Base-by-base conservation (phyloP, 148 eudicot genomes). In the Pouteria glomerata region DNA sequence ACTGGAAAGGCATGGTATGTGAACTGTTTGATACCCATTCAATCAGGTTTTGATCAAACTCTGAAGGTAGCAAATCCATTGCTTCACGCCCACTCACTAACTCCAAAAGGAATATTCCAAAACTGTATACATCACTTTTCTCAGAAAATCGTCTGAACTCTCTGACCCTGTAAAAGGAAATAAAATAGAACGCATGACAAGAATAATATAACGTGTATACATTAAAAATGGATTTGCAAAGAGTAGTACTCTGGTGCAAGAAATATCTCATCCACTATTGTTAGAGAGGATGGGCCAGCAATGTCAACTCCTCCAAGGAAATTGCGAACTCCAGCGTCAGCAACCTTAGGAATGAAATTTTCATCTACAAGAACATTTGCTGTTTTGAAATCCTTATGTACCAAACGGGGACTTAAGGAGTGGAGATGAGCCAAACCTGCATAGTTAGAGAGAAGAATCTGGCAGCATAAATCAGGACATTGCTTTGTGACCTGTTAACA, bases 301-400 rank as follows among this genome's bases (percentile, higher is more conserved):
- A 75, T 64, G 61, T 94, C 98, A 74, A 80, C 78, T 86, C 79
- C 80, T 72, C 90, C 97, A 44, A 94, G 88, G 73, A 94, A 91
- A 83, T 87, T 94, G 68, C 93, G 87, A 27, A 94, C 76, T 63
- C 98, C 98, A 24, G 98, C 90, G 84, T 94, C 98, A 58, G 98
- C 98, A 78, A 94, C 97, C 81, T 94, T 94, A n/a, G 98, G 93
- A 8, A 91, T 89, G 77, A 91, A 89, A 81, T 89, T 94, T 79
- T 94, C 98, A 77, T 94, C 98, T 42, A 94, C 98, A 70, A 94
- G 98, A 71, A 94, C 98, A 76, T 94, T 94, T 63, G 96, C 87
- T 52, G 98, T 91, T 78, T 94, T 94, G 82, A 94, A 94, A 80
- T 94, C 93, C 80, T 91, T 94, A 77, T 94, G 98, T 67, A 88